Base-by-base conservation (phyloP, 805 yeast species). In the Candida maesae region DNA sequence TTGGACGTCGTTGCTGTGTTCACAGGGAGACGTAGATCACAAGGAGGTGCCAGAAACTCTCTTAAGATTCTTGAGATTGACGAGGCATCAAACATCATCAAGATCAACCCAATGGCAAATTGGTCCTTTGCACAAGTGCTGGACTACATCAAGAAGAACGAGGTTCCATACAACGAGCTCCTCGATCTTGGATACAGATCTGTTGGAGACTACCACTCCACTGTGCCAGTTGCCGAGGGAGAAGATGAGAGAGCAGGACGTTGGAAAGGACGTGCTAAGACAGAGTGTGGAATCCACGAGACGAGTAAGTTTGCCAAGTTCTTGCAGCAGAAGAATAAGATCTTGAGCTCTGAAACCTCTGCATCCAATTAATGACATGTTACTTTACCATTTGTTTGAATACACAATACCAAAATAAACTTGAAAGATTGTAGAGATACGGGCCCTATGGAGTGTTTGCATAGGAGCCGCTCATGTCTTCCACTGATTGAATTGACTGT, bases 181-280 rank as follows among this genome's bases (percentile, higher is more conserved):
- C 66, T 91, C 27, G 91, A 89, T 61, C 66, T 79, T 41, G 97
- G 97, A 1, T 91, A 90, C 64, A 81, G 88, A 56, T 86, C 96
- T 1, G 76, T 91, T 13, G 98, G 98, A 2, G 98, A 91, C 62
- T 91, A 90, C 76, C 98, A 91, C 62, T 86, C 95, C 1, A 91
- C 98, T 0, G 79, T 66, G 23, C 97, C 98, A 2, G 95, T 87
- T 10, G 73, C 67, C 7, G 96, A 84, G 33, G 96, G 95, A 9
- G 97, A 88, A 59, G 97, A 91, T 58, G 98, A 91, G 62, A 76
- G 98, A 50, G 79, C 93, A n/a, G 98, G 98, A 1, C 76, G 98
- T 56, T 91, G 98, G 98, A 83, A 84, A 68, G 97, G 96, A 2
- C 76, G 83, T 59, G 73, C 79, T 10, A 91, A 91, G 68, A 88